These are phyloP conservation scores for Auriculariales sp. DNA, from an alignment of 768 basidiomycete genomes.

Conservation along the genomic window DNA sequence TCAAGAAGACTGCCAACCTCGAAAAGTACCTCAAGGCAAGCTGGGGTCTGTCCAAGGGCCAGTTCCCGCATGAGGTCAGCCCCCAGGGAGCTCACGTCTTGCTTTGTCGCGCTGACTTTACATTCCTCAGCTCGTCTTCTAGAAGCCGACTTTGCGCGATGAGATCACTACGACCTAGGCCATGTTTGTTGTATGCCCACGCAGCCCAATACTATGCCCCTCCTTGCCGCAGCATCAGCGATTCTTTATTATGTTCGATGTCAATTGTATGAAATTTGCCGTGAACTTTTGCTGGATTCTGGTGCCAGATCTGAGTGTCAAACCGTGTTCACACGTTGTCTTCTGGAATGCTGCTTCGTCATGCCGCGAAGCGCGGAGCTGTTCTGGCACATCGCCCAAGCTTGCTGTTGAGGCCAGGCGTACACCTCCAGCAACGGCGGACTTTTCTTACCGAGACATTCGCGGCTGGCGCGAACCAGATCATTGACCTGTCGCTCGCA, in stretches of 20 bases:
- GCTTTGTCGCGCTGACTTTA: constrained; percentile 1
- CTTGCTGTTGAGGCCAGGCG: background rate
- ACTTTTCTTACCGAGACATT: constrained; percentile 4
- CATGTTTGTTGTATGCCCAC: background rate
- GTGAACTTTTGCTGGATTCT: background rate
- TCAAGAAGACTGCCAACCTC: constrained; percentile 85
- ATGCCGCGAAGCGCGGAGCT: too few species aligned
- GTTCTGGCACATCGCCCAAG: background rate
- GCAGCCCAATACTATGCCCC: constrained; percentile 7
- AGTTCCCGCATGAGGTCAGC: constrained; percentile 71
- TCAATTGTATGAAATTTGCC: background rate
- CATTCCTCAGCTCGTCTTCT: constrained; percentile 5
- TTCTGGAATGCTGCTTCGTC: background rate
- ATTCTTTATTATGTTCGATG: background rate
- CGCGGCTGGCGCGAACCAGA: constrained; percentile 36
- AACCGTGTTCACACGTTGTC: background rate
- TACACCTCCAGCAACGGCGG: background rate
- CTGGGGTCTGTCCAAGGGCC: constrained; percentile 93
- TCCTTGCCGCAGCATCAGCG: background rate
- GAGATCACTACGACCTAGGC: background rate
- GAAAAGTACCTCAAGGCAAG: constrained; percentile 84
- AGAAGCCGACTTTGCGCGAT: background rate
- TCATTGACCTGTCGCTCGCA: constrained; percentile 61
- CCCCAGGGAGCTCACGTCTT: constrained; percentile 43
- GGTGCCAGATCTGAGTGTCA: background rate